Base-by-base conservation (phyloP, 202 grass and related monocot genomes). In the Panicum hallii region DNA sequence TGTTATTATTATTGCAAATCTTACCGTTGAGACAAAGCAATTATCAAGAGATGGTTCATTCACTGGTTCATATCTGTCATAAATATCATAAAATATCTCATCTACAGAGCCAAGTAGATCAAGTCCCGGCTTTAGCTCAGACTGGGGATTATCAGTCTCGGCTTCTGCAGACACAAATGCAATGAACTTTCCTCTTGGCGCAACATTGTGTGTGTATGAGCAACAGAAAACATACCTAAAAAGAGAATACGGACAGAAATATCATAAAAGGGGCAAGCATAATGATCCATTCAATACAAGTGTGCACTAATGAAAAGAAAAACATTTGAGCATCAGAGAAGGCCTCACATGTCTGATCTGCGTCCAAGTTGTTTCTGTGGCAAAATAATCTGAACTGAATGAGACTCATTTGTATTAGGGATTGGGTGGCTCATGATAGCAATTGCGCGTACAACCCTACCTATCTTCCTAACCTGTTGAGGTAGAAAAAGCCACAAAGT, bases 351-450 rank as follows among this genome's bases (percentile, higher is more conserved):
- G 88, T 97, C 92, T 77, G 94, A 97, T 38, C 89, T 94, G 84
- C 90, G 94, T 62, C 94, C 93, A 67, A 97, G 92, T 90, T 97
- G 94, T 87, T 97, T 97, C 65, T 97, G 94, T 53, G 94, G 94
- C 54, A 97, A 79, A 88, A 97, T 94, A 85, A 97, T 91, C 79
- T 97, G 94, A 71, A 92, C 94, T 20, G 94, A 97, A 63, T 97
- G 94, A 53, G 94, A 97, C 19, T 94, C 94, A 74, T 90, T 83
- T n/a, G 94, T 90, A 84, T 85, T 97, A 64, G 90, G 92, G 41
- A 97, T 94, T 9, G 94, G 94, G 81, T 97, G 91, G 72, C 92
- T 94, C 94, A 97, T 97, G 77, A 97, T 94, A 75, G 92, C 94
- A 74, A 97, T 97, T 48, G 94, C 92, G 0, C 94, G 92, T 87